These are phyloP conservation scores for Solidago caesia DNA, from an alignment of 129 eudicot species.

Conservation along the genomic window DNA sequence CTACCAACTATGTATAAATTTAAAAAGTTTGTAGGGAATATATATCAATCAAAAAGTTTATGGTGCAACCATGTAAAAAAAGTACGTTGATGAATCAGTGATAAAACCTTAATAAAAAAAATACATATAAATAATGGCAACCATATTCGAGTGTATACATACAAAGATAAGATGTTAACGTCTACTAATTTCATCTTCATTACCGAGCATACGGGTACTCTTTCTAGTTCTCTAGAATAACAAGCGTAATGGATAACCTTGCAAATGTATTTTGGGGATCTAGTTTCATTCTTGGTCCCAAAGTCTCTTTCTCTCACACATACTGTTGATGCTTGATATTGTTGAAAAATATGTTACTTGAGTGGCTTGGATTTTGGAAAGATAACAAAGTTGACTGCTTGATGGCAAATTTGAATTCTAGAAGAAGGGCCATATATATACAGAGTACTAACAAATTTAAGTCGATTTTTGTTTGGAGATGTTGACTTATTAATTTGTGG, in stretches of 20 bases:
- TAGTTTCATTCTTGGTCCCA: neutral
- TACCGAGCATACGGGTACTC: too few species aligned
- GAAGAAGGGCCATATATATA: slow-evolving; percentile 1
- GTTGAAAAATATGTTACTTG: slow-evolving; percentile 22
- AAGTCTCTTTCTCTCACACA: neutral
- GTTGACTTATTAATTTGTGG: slow-evolving; percentile 11
- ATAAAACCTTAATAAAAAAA: too few species aligned
- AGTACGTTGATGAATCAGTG: too few species aligned
- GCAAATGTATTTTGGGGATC: slow-evolving; percentile 21
- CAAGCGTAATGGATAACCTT: neutral
- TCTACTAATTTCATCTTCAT: too few species aligned
- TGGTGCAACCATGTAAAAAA: too few species aligned
- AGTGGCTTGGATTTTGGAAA: slow-evolving; percentile 19
- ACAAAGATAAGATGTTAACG: too few species aligned
- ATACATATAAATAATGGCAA: too few species aligned
- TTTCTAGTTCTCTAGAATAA: too few species aligned
- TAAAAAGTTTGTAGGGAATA: too few species aligned
- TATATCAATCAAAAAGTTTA: too few species aligned
- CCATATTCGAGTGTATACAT: too few species aligned
- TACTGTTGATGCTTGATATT: slow-evolving; percentile 22
- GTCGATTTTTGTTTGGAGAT: slow-evolving; percentile 22
- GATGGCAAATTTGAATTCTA: slow-evolving; percentile 23
- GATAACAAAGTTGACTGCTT: slow-evolving; percentile 26
- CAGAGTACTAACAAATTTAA: neutral
- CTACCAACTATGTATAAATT: too few species aligned